A percentile compares a stretch with the other conserved stretches of the same genome.
phyloP scores from a whole-genome alignment of 225 moss, liverwort and hornwort genomes.

The Ulota crispa region DNA sequence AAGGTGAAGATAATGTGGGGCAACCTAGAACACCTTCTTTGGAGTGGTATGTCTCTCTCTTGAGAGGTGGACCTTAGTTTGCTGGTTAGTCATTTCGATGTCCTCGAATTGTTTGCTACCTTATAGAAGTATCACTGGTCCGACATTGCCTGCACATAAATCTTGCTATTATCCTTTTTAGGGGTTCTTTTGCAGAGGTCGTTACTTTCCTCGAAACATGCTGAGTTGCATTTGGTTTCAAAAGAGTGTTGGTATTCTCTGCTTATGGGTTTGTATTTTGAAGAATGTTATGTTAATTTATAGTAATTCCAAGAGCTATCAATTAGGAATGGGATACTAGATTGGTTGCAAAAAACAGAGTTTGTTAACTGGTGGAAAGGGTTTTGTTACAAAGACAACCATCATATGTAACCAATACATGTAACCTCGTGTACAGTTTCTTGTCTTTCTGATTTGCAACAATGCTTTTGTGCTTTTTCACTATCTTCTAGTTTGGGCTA shows the following conservation, averaged over 20 bases:
- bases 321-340: no score
- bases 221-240: constrained; percentile 9
- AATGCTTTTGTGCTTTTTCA: neutral
- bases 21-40: neutral
- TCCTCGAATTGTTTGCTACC: neutral
- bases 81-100: neutral
- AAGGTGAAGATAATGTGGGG: constrained; percentile 2
- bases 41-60: neutral
- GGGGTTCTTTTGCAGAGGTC: neutral
- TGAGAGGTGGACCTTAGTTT: neutral
- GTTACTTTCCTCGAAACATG: neutral
- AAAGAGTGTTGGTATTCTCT: neutral
- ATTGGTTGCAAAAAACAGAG: neutral
- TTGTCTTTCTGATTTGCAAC: neutral
- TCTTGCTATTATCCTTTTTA: neutral
- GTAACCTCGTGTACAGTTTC: neutral
- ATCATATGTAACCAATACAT: neutral
- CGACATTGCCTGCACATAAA: neutral
- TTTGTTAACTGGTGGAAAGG: neutral
- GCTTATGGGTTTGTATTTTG: neutral
- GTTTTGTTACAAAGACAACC: neutral
- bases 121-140: neutral
- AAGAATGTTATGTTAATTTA: neutral
- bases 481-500: neutral
- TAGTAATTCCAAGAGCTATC: no score